Conservation (phyloP, 2,329 filamentous ascomycete species). For the Ophioceras dolichostomum region DNA sequence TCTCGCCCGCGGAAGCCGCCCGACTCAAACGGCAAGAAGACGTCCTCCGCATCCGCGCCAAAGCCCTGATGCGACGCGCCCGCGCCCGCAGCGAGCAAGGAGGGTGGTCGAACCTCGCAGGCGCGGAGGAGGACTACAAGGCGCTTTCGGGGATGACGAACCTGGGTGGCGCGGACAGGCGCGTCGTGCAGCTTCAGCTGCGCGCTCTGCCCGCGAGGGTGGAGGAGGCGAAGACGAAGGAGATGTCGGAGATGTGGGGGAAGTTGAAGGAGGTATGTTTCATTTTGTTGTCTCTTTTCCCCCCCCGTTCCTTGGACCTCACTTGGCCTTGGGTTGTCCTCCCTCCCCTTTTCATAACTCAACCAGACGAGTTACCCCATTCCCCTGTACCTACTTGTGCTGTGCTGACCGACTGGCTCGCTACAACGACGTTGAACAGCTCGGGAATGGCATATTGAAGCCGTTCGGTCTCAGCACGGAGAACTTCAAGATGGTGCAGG, state of each 20-base stretch:
- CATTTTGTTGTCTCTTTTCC: no score
- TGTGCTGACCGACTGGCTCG: constrained; percentile 1
- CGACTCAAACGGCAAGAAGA: constrained; percentile 38
- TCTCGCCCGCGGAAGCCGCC: constrained; percentile 15
- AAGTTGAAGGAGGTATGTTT: constrained; percentile 68
- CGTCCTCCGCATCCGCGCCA: constrained; percentile 65
- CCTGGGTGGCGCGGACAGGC: constrained; percentile 53
- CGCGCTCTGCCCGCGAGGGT: constrained; percentile 52
- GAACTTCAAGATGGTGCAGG: constrained; percentile 89
- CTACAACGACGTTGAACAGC: constrained; percentile 20
- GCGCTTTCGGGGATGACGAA: constrained; percentile 29
- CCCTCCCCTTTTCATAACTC: no score
- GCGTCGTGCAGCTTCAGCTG: constrained; percentile 55
- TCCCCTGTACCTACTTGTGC: no score
- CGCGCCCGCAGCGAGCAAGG: constrained; percentile 58
- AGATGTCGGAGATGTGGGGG: constrained; percentile 95
- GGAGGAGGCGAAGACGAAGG: constrained; percentile 69
- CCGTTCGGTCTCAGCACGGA: constrained; percentile 91
- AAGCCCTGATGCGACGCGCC: constrained; percentile 70
- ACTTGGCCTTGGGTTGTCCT: no score
- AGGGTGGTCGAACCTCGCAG: constrained; percentile 70
- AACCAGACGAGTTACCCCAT: no score
- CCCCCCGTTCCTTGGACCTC: neutral
- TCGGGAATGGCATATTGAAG: constrained; percentile 85
- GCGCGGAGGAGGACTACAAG: constrained; percentile 72